Conservation (phyloP, 2,329 filamentous ascomycete genomes). For the Fusarium buxicola region DNA sequence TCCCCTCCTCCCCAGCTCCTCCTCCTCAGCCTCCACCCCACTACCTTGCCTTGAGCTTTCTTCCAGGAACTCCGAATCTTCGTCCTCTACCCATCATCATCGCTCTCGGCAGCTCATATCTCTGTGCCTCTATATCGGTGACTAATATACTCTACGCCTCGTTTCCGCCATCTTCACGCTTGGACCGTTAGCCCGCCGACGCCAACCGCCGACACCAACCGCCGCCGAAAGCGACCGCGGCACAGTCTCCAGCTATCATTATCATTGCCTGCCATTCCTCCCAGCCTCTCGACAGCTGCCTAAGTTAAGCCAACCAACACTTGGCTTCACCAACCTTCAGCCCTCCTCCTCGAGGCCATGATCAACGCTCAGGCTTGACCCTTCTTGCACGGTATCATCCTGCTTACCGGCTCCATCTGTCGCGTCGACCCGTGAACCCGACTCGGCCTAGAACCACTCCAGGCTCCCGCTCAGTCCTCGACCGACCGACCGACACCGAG, state of each 20-base stretch:
- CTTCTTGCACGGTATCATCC: slow-evolving; percentile 9
- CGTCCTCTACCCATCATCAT: slow-evolving; percentile 10
- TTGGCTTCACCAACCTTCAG: slow-evolving; percentile 18
- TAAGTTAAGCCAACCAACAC: slow-evolving; percentile 24
- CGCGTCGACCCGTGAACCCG: slow-evolving; percentile 5
- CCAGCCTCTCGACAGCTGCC: slow-evolving; percentile 42
- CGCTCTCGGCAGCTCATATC: neutral
- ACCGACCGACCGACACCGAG: too few species aligned
- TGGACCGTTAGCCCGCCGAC: slow-evolving; percentile 3
- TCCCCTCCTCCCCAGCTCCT: neutral
- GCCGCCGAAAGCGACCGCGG: slow-evolving; percentile 2
- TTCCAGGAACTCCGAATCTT: slow-evolving; percentile 21
- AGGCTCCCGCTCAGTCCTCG: neutral
- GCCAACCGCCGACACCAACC: slow-evolving; percentile 8
- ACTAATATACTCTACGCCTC: neutral
- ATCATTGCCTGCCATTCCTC: slow-evolving; percentile 23
- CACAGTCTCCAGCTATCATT: slow-evolving; percentile 18
- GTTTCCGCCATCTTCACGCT: slow-evolving; percentile 1
- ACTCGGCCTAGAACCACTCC: neutral
- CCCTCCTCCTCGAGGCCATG: slow-evolving; percentile 23
- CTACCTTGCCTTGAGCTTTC: too few species aligned
- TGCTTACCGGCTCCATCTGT: slow-evolving; percentile 6
- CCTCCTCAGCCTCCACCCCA: slow-evolving; percentile 31
- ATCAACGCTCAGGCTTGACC: slow-evolving; percentile 19
- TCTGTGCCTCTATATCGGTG: neutral